Conservation (phyloP, 352 stramenopile genomes). For the Pythium phragmiticola region DNA sequence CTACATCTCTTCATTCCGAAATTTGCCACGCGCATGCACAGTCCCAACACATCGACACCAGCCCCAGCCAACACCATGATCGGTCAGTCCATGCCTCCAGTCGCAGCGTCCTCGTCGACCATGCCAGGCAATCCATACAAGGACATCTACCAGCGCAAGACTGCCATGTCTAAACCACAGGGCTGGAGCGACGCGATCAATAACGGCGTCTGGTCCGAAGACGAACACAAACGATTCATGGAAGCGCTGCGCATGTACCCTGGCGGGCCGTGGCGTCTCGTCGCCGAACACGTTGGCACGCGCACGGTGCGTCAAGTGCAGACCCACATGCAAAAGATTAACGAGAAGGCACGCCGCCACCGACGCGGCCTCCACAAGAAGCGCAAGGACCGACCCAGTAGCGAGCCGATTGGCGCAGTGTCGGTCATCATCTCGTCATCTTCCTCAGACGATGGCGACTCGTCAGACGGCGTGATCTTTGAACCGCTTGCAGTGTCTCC, state of each 20-base stretch:
- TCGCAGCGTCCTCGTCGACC: not conserved
- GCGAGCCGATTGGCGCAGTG: slow-evolving; percentile 19
- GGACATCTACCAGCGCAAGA: slow-evolving; percentile 16
- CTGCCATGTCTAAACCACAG: slow-evolving; percentile 2
- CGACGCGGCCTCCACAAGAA: slow-evolving; percentile 24
- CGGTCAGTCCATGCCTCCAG: slow-evolving; percentile 1
- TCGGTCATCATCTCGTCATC: slow-evolving; percentile 7
- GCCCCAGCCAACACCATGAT: slow-evolving; percentile 9
- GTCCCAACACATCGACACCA: slow-evolving; percentile 1
- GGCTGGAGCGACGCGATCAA: slow-evolving; percentile 21
- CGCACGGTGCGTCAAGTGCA: slow-evolving; percentile 26
- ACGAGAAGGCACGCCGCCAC: slow-evolving; percentile 25
- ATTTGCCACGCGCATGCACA: slow-evolving; percentile 19
- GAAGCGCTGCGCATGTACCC: slow-evolving; percentile 29
- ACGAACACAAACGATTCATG: slow-evolving; percentile 32
- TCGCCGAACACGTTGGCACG: slow-evolving; percentile 26
- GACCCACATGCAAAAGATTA: slow-evolving; percentile 29
- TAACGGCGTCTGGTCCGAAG: slow-evolving; percentile 27
- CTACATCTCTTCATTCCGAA: slow-evolving; percentile 8
- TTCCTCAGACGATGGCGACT: slow-evolving; percentile 18
- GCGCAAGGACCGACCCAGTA: slow-evolving; percentile 12
- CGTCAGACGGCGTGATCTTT: slow-evolving; percentile 20
- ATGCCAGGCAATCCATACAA: slow-evolving; percentile 25
- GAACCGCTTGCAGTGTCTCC: slow-evolving; percentile 19
- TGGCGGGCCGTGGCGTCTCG: slow-evolving; percentile 17